These are phyloP conservation scores for Cucurbita maxima DNA, from an alignment of 306 rosid species.

Conservation along the genomic window DNA sequence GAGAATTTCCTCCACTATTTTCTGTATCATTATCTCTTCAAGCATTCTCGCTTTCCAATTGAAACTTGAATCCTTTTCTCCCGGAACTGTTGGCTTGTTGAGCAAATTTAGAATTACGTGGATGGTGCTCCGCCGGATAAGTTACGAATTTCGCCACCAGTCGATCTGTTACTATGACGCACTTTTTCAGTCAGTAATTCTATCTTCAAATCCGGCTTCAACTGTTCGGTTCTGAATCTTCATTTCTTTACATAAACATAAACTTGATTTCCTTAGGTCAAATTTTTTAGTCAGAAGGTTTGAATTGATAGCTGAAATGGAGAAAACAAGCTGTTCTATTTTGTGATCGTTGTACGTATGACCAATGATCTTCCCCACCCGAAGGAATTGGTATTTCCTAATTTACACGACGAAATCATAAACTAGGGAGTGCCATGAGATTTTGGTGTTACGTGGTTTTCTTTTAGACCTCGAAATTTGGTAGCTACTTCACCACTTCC, in stretches of 20 bases:
- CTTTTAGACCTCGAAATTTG: neutral
- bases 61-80: neutral
- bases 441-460: neutral
- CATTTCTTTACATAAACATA: neutral
- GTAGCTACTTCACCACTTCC: neutral
- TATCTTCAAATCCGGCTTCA: neutral
- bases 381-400: neutral
- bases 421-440: neutral
- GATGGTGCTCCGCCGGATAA: neutral
- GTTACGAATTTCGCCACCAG: neutral
- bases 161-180: neutral
- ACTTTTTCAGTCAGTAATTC: neutral
- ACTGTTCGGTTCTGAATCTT: neutral
- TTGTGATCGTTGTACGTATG: neutral
- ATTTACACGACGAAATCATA: neutral
- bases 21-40: no score
- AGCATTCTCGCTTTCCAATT: neutral
- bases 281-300: neutral
- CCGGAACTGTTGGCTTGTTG: neutral
- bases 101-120: neutral
- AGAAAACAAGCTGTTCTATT: neutral
- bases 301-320: neutral
- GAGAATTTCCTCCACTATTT: neutral
- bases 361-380: neutral
- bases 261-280: constrained; percentile 27